Conservation (phyloP, 2,329 filamentous ascomycete species). For the Aspergillus candidus region DNA sequence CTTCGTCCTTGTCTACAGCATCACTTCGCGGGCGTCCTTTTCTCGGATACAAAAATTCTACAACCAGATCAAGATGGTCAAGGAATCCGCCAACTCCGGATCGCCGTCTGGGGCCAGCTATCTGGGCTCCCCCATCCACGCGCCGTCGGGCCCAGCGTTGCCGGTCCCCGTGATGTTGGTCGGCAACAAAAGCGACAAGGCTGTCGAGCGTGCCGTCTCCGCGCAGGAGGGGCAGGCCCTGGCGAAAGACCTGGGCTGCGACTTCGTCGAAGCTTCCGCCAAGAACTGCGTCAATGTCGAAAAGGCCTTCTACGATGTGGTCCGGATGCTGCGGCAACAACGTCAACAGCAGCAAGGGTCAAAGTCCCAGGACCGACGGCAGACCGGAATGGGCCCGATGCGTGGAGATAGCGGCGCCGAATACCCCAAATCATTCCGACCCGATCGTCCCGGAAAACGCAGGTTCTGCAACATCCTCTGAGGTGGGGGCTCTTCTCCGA, state of each 20-base stretch:
- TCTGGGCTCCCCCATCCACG: constrained; percentile 44
- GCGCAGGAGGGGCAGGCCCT: constrained; percentile 92
- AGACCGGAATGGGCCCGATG: constrained; percentile 29
- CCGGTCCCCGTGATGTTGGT: constrained; percentile 95
- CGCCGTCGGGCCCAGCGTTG: constrained; percentile 45
- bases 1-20: constrained; percentile 96
- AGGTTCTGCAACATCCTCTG: constrained; percentile 35
- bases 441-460: constrained; percentile 34
- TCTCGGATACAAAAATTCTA: constrained; percentile 92
- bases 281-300: constrained; percentile 99
- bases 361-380: constrained; percentile 31
- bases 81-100: constrained; percentile 65
- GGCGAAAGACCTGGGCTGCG: constrained; percentile 85
- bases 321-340: constrained; percentile 80
- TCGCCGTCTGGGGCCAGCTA: constrained; percentile 48
- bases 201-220: constrained; percentile 91
- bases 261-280: constrained; percentile 93
- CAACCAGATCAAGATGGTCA: constrained; percentile 93
- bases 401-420: constrained; percentile 34
- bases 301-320: constrained; percentile 97
- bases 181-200: constrained; percentile 95
- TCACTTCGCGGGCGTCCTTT: constrained; percentile 93
- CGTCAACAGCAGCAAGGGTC: constrained; percentile 50
- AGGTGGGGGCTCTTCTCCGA: constrained; percentile 10
- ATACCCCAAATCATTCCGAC: constrained; percentile 35